phyloP scores from a whole-genome alignment of 2,329 filamentous ascomycete species.

The Aspergillus piperis region DNA sequence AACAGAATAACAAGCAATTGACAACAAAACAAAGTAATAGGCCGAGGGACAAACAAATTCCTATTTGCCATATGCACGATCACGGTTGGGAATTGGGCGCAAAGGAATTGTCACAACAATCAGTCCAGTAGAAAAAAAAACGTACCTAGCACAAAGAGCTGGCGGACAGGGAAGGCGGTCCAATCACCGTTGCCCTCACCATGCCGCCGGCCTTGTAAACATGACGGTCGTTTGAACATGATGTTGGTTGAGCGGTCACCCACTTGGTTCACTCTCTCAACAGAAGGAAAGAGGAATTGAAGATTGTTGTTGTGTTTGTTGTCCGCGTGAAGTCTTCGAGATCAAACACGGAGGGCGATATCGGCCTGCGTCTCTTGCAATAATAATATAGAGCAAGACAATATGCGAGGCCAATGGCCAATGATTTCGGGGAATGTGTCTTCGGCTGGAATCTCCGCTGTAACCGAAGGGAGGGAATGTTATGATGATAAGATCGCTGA shows the following conservation, averaged over 20 bases:
- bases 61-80: neutral
- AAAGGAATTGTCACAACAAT: slow-evolving; percentile 7
- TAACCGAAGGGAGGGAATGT: slow-evolving; percentile 35
- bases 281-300: slow-evolving; percentile 5
- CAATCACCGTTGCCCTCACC: slow-evolving; percentile 34
- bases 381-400: slow-evolving; percentile 17
- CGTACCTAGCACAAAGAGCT: slow-evolving; percentile 55
- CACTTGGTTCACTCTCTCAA: neutral
- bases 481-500: slow-evolving; percentile 27
- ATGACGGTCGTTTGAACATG: slow-evolving; percentile 39
- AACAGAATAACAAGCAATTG: neutral
- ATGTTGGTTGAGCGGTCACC: slow-evolving; percentile 12
- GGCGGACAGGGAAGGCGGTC: slow-evolving; percentile 57
- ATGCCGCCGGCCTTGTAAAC: slow-evolving; percentile 34
- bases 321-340: neutral
- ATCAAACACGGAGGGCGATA: slow-evolving; percentile 6
- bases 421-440: slow-evolving; percentile 25
- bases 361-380: slow-evolving; percentile 16
- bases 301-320: neutral
- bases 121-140: slow-evolving; percentile 17
- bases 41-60: slow-evolving; percentile 7
- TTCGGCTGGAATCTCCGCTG: slow-evolving; percentile 30
- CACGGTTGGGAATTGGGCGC: slow-evolving; percentile 18
- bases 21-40: neutral
- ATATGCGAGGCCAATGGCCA: slow-evolving; percentile 15